Evolutionary conservation across 495 filamentous ascomycete species (phyloP).

Genomic region (Pseudotulostoma volvatum): DNA sequence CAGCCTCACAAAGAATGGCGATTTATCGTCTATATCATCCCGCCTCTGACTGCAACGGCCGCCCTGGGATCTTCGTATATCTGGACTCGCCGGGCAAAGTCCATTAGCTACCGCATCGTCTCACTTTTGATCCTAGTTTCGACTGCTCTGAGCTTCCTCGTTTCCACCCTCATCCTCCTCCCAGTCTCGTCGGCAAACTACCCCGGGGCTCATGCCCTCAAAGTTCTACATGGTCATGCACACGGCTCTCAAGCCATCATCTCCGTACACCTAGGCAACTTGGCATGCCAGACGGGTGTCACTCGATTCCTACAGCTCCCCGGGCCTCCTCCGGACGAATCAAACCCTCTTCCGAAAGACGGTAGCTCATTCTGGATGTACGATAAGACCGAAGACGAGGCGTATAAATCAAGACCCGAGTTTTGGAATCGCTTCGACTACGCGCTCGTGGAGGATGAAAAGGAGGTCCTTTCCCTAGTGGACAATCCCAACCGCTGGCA

Average conservation of each 20-base stretch:
- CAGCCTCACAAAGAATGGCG: conserved; percentile 95
- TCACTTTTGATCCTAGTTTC: conserved; percentile 39
- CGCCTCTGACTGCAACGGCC: conserved; percentile 61
- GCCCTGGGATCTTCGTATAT: conserved; percentile 59
- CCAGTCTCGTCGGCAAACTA: conserved; percentile 66
- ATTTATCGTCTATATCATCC: conserved; percentile 83
- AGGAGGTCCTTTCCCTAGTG: conserved; percentile 20
- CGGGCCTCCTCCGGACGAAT: not conserved
- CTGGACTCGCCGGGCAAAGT: conserved; percentile 50
- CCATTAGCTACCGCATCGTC: conserved; percentile 36
- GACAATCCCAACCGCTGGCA: conserved; percentile 44
- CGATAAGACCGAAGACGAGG: conserved; percentile 36
- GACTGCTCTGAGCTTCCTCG: conserved; percentile 38
- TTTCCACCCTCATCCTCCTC: conserved; percentile 47
- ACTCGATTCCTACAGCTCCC: conserved; percentile 59
- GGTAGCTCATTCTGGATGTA: conserved; percentile 29
- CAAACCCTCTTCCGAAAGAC: not conserved
- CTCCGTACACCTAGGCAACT: conserved; percentile 63
- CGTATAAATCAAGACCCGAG: conserved; percentile 33
- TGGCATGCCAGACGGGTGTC: conserved; percentile 86
- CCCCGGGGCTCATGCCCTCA: conserved; percentile 64
- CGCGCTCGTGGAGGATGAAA: conserved; percentile 46
- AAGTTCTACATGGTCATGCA: conserved; percentile 26
- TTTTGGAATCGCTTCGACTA: conserved; percentile 85
- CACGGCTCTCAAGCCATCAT: conserved; percentile 15